A percentile compares a stretch with the other conserved stretches of the same genome.
These are phyloP conservation scores for Ophiosphaerella narmari DNA, from an alignment of 2,329 filamentous ascomycete genomes.

Conservation along the genomic window DNA sequence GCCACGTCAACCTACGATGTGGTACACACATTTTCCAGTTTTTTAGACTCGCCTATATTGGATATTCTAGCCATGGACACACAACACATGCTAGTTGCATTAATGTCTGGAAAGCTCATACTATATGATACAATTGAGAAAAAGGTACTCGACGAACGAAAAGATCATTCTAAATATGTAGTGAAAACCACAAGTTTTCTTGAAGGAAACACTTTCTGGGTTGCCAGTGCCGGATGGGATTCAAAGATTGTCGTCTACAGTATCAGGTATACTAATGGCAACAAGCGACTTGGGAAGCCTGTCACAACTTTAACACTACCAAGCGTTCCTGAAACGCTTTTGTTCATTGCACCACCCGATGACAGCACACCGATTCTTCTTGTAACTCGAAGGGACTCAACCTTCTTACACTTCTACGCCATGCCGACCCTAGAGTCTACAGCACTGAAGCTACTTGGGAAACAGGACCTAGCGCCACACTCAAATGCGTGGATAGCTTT, in stretches of 20 bases:
- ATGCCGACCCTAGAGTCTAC: slow-evolving; percentile 25
- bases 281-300: slow-evolving; percentile 44
- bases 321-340: slow-evolving; percentile 62
- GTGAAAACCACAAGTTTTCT: slow-evolving; percentile 55
- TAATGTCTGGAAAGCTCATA: slow-evolving; percentile 63
- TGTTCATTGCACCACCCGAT: slow-evolving; percentile 58
- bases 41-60: slow-evolving; percentile 60
- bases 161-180: slow-evolving; percentile 64
- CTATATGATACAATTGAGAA: slow-evolving; percentile 51
- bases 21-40: slow-evolving; percentile 42
- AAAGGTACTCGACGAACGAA: slow-evolving; percentile 53
- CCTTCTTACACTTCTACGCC: slow-evolving; percentile 61
- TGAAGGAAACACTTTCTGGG: slow-evolving; percentile 32
- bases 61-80: slow-evolving; percentile 52
- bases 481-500: slow-evolving; percentile 69
- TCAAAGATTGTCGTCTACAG: slow-evolving; percentile 60
- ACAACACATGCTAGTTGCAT: slow-evolving; percentile 57
- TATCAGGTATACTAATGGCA: slow-evolving; percentile 30
- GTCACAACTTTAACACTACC: slow-evolving; percentile 50
- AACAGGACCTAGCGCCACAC: slow-evolving; percentile 65
- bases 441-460: slow-evolving; percentile 51
- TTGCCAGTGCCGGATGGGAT: slow-evolving; percentile 67
- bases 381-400: slow-evolving; percentile 62
- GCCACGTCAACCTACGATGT: slow-evolving; percentile 38
- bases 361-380: slow-evolving; percentile 54